Evolutionary conservation across 2,329 filamentous ascomycete species (phyloP), one percentile per base, ranked within the genome.

Genomic region (Colletotrichum sp.): DNA sequence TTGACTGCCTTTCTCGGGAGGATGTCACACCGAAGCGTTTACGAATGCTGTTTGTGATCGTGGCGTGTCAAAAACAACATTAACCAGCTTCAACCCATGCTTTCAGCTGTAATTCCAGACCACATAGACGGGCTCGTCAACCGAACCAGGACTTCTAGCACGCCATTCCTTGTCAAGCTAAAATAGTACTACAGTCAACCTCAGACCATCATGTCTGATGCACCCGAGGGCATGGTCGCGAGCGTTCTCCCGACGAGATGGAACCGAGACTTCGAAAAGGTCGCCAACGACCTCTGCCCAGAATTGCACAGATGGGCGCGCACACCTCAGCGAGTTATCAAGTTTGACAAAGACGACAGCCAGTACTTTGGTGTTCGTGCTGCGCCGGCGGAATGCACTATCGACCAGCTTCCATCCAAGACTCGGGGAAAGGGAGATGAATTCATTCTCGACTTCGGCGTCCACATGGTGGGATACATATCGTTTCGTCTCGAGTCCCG

Each of bases 381-480:
- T 13, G 64, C 71, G n/a, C 74, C 76, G 4, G 75, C 78, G 28
- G 71, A 76, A 8, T 61, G 70, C 22, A n/a, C 71, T 6, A 73
- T 81, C 25, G 72, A 75, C 8, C 64, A 79, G 12, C 74, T 79
- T 13, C 34, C 76, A 9, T 48, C 69, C 59, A 63, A 75, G 69
- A 15, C 80, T 61, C 79, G 82, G 81, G 74, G 80, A 28, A 80
- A 80, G 67, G 71, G 78, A 4, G 80, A 81, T 25, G 77, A 82
- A 22, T 79, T 84, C 63, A 80, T 83, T 55, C 74, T 84, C 16
- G 82, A 84, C 61, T 84, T 84, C 61, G 82, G 81, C 19, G 78
- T 79, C 9, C 82, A 84, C 69, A 79, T 80, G 61, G 82, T 83
- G n/a, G 82, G 82, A 22, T 81, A 82, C 63, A 32, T 83, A 22